Evolutionary conservation across 2,329 filamentous ascomycete species (phyloP).

Genomic region (Clonostachys byssicola): DNA sequence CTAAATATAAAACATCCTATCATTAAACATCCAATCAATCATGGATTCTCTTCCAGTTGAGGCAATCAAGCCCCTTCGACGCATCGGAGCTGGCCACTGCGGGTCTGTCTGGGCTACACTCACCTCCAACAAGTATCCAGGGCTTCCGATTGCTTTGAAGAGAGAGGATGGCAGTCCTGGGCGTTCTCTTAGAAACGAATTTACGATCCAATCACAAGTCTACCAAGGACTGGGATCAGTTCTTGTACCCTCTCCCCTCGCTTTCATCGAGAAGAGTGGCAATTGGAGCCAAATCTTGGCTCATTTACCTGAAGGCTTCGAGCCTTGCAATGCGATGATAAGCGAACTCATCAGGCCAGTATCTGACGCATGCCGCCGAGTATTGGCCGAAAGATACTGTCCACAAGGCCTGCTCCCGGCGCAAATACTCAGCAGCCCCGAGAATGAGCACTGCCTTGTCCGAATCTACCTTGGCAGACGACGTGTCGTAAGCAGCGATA

Average conservation of each 20-base stretch:
- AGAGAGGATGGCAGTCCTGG: conserved; percentile 8
- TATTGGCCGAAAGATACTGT: conserved; percentile 7
- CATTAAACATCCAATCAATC: too few species aligned
- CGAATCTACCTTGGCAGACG: conserved; percentile 2
- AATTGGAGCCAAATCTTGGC: conserved; percentile 3
- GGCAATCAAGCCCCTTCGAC: not conserved
- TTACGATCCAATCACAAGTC: conserved; percentile 4
- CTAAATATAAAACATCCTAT: too few species aligned
- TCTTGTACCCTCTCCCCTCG: too few species aligned
- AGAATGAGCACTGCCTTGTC: conserved; percentile 1
- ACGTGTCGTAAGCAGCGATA: not conserved
- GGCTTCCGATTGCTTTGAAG: conserved; percentile 4
- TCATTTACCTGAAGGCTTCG: conserved; percentile 6
- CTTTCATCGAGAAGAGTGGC: not conserved
- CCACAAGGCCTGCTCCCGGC: not conserved
- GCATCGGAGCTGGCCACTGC: conserved; percentile 3
- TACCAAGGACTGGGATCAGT: not conserved
- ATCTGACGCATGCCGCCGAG: not conserved
- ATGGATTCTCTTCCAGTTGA: too few species aligned
- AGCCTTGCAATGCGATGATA: conserved; percentile 9
- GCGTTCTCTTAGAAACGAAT: conserved; percentile 8
- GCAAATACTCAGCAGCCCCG: not conserved
- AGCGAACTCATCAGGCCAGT: conserved; percentile 10
- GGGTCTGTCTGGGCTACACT: conserved; percentile 4
- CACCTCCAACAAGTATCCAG: too few species aligned